Percentiles rank a stretch among this genome's conserved stretches.
phyloP scores from a whole-genome alignment of 2,329 filamentous ascomycete species.

The Decorospora gaudefroyi region DNA sequence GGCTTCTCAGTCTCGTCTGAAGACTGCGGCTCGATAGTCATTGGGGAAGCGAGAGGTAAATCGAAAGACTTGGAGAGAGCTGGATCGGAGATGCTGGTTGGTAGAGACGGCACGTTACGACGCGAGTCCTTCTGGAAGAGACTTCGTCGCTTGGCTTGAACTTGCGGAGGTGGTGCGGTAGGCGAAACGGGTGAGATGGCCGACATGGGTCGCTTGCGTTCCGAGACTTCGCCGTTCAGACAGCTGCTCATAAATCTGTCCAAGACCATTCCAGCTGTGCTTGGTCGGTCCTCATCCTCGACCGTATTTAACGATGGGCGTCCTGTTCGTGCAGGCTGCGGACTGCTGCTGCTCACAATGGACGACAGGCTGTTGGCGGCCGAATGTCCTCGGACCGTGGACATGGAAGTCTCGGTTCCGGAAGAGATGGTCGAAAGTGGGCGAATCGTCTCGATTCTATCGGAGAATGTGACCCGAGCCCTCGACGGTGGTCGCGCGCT shows the following conservation, averaged over 20 bases:
- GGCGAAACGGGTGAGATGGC: constrained; percentile 35
- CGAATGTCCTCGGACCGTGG: constrained; percentile 72
- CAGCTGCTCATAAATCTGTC: constrained; percentile 50
- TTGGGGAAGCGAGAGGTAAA: constrained; percentile 36
- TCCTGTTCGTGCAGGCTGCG: constrained; percentile 50
- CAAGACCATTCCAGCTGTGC: constrained; percentile 72
- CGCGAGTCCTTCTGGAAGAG: constrained; percentile 58
- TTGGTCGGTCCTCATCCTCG: constrained; percentile 59
- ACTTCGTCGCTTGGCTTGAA: constrained; percentile 42
- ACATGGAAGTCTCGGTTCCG: constrained; percentile 76
- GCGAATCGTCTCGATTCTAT: constrained; percentile 80
- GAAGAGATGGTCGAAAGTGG: constrained; percentile 83
- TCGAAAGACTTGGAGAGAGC: constrained; percentile 37
- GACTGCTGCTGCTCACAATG: constrained; percentile 64
- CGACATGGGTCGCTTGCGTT: constrained; percentile 46
- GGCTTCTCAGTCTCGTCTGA: constrained; percentile 51
- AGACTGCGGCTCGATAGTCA: constrained; percentile 34
- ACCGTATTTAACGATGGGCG: constrained; percentile 48
- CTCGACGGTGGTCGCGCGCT: constrained; percentile 54
- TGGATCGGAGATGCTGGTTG: constrained; percentile 42
- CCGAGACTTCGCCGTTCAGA: constrained; percentile 32
- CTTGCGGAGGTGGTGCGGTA: constrained; percentile 8
- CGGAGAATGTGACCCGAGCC: constrained; percentile 79
- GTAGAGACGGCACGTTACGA: constrained; percentile 38
- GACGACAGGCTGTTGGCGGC: constrained; percentile 81